phyloP scores from a whole-genome alignment of 2,329 filamentous ascomycete genomes.

The Pseudogymnoascus destructans region DNA sequence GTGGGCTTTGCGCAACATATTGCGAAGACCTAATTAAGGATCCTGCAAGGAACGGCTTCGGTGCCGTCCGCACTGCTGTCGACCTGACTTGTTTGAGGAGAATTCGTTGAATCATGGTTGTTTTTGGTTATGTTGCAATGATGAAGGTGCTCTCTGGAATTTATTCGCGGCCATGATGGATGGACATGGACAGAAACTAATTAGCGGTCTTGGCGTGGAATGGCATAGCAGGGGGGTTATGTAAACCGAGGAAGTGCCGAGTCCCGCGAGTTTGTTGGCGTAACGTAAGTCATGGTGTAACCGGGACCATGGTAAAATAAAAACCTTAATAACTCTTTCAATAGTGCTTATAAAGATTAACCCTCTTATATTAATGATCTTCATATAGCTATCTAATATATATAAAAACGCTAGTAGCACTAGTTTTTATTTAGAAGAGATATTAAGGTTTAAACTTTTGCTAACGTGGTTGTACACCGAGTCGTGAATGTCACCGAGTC shows the following conservation, averaged over 20 bases:
- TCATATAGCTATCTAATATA: too few species aligned
- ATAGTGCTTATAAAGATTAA: too few species aligned
- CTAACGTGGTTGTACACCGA: too few species aligned
- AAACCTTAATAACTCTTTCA: too few species aligned
- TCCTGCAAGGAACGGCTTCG: slow-evolving; percentile 19
- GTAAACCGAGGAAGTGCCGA: slow-evolving; percentile 7
- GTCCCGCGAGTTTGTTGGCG: not conserved
- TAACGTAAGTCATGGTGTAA: too few species aligned
- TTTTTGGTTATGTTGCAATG: slow-evolving; percentile 10
- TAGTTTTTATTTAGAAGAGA: too few species aligned
- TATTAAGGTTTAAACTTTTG: too few species aligned
- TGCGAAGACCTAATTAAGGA: slow-evolving; percentile 30
- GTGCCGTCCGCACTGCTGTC: slow-evolving; percentile 22
- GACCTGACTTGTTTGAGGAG: slow-evolving; percentile 35
- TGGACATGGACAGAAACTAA: slow-evolving; percentile 2
- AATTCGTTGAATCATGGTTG: slow-evolving; percentile 37
- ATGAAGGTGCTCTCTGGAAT: not conserved
- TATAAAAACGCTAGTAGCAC: too few species aligned
- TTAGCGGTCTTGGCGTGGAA: slow-evolving; percentile 7
- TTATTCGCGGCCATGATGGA: slow-evolving; percentile 1
- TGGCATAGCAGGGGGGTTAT: not conserved
- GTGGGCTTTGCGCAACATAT: slow-evolving; percentile 18
- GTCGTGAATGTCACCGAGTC: too few species aligned
- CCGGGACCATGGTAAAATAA: too few species aligned
- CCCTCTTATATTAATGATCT: too few species aligned